Percentiles rank a stretch among this genome's conserved stretches.
Evolutionary conservation across 768 basidiomycete genomes (phyloP).

Genomic region (Lanmaoa rubissima): DNA sequence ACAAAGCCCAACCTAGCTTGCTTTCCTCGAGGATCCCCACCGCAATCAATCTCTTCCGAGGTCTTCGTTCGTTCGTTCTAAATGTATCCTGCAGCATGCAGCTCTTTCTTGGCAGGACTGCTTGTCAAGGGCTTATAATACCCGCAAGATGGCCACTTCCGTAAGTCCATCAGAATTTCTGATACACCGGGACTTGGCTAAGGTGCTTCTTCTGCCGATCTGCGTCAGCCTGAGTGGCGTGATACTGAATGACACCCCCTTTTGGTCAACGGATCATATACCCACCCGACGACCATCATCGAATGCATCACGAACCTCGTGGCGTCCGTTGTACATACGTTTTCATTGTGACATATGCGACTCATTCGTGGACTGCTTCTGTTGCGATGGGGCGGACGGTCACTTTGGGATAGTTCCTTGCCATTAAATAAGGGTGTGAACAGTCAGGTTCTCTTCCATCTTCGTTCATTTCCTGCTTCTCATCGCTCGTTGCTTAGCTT

Average conservation of each 20-base stretch:
- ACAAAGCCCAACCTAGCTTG: background rate
- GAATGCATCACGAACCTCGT: background rate
- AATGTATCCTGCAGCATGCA: background rate
- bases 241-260: background rate
- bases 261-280: background rate
- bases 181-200: background rate
- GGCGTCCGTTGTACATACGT: background rate
- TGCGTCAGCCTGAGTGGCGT: background rate
- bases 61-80: background rate
- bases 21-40: background rate
- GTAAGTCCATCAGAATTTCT: background rate
- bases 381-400: background rate
- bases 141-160: background rate
- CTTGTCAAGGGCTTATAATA: background rate
- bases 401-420: background rate
- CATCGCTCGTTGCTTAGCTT: background rate
- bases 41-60: background rate
- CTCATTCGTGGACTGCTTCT: background rate
- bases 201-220: slow-evolving; percentile 4
- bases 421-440: background rate
- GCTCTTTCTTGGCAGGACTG: background rate
- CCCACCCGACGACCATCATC: background rate
- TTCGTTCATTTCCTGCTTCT: background rate
- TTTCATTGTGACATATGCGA: background rate
- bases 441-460: background rate